phyloP scores from a whole-genome alignment of 768 basidiomycete genomes.

The Suillus alpinus region DNA sequence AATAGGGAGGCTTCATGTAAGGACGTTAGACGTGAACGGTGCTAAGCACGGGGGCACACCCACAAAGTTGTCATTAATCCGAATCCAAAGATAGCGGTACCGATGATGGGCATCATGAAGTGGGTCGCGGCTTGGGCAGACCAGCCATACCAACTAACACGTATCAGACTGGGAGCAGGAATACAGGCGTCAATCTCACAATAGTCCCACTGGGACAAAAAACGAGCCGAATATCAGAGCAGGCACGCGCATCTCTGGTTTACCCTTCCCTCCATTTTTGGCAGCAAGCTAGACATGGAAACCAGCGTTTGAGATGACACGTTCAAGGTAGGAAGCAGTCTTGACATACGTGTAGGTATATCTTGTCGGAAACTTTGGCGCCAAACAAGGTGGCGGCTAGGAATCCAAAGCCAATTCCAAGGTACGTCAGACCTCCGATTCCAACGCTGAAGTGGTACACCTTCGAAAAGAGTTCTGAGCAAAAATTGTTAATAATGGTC shows the following conservation, averaged over 20 bases:
- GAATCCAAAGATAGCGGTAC: slow-evolving; percentile 58
- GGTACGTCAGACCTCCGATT: slow-evolving; percentile 50
- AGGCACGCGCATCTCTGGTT: slow-evolving; percentile 77
- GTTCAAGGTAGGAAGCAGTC: neutral
- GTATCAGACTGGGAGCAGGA: slow-evolving; percentile 2
- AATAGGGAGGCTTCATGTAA: slow-evolving; percentile 53
- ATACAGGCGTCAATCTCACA: slow-evolving; percentile 42
- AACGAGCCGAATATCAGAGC: slow-evolving; percentile 67
- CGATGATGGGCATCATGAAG: slow-evolving; percentile 77
- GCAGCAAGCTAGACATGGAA: slow-evolving; percentile 38
- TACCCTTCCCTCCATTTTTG: slow-evolving; percentile 59
- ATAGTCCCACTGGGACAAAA: slow-evolving; percentile 67
- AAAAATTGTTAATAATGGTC: slow-evolving; percentile 6
- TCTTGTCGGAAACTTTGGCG: slow-evolving; percentile 43
- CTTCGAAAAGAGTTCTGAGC: slow-evolving; percentile 40
- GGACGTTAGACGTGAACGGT: slow-evolving; percentile 2
- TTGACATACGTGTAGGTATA: slow-evolving; percentile 47
- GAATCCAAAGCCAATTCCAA: slow-evolving; percentile 57
- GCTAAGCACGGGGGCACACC: slow-evolving; percentile 19
- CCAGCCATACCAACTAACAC: slow-evolving; percentile 75
- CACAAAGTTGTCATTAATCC: slow-evolving; percentile 62
- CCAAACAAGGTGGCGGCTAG: slow-evolving; percentile 45
- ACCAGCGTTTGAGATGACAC: neutral
- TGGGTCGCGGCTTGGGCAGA: slow-evolving; percentile 64
- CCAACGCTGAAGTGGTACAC: slow-evolving; percentile 54